phyloP scores from a whole-genome alignment of 2,329 filamentous ascomycete genomes.

The Gaeumannomyces tritici region DNA sequence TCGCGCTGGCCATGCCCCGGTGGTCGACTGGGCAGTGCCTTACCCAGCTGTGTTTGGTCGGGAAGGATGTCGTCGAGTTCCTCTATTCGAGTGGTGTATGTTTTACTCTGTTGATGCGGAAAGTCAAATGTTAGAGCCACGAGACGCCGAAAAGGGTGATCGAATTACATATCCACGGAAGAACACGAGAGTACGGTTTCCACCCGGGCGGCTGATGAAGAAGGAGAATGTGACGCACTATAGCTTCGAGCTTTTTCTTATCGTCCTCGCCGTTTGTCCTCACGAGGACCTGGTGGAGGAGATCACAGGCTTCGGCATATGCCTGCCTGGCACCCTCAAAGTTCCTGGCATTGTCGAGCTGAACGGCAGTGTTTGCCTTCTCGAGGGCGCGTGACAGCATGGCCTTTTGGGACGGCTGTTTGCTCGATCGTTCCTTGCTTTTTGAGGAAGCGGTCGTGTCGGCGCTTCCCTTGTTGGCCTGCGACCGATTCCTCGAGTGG shows the following conservation, averaged over 20 bases:
- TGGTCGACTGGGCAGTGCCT: constrained; percentile 64
- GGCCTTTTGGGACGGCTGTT: constrained; percentile 70
- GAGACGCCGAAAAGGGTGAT: neutral
- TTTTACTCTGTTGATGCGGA: constrained; percentile 62
- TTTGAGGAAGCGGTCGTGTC: constrained; percentile 28
- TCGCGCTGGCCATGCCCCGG: constrained; percentile 41
- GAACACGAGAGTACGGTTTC: neutral
- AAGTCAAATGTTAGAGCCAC: neutral
- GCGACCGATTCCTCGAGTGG: constrained; percentile 37
- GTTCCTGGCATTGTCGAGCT: constrained; percentile 93
- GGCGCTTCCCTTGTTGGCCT: constrained; percentile 31
- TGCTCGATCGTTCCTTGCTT: constrained; percentile 22
- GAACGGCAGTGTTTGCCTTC: constrained; percentile 90
- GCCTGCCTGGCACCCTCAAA: constrained; percentile 85
- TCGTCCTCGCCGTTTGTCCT: constrained; percentile 81
- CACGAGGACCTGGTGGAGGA: constrained; percentile 80
- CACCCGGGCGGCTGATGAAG: neutral
- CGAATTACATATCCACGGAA: constrained; percentile 5
- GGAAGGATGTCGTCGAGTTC: constrained; percentile 69
- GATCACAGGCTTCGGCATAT: constrained; percentile 80
- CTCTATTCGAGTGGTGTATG: constrained; percentile 81
- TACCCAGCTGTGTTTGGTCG: constrained; percentile 46
- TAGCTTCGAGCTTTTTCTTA: constrained; percentile 81
- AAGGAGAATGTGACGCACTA: constrained; percentile 53
- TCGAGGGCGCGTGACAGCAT: constrained; percentile 95